These are phyloP conservation scores for Ophiocordyceps camponoti-leonardi DNA, from an alignment of 2,329 filamentous ascomycete species.

Conservation along the genomic window DNA sequence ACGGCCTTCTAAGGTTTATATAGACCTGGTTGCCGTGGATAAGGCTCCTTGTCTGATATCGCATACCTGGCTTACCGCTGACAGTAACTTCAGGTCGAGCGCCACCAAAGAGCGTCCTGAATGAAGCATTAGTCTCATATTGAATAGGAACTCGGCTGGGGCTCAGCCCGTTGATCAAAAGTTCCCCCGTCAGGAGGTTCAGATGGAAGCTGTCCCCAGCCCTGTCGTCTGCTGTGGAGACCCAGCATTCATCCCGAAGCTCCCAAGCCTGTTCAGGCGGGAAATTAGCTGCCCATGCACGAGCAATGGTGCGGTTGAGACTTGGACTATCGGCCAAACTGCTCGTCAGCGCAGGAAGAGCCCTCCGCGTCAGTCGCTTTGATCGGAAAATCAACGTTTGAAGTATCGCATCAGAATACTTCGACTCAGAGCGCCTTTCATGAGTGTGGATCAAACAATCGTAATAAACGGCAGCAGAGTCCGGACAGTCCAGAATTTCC, in stretches of 20 bases:
- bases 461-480: not conserved
- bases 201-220: slow-evolving; percentile 17
- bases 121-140: slow-evolving; percentile 24
- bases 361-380: not conserved
- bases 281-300: not conserved
- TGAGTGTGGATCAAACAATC: not conserved
- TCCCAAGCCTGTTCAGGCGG: not conserved
- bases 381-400: not conserved
- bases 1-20: slow-evolving; percentile 13
- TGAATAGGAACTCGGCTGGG: slow-evolving; percentile 25
- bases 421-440: not conserved
- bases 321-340: not conserved
- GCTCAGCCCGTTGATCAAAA: slow-evolving; percentile 34
- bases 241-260: not conserved
- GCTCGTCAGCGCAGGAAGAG: not conserved
- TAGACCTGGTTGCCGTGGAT: slow-evolving; percentile 15
- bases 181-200: slow-evolving; percentile 30
- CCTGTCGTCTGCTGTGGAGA: not conserved
- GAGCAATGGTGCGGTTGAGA: not conserved
- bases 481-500: not conserved
- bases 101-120: slow-evolving; percentile 20
- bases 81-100: slow-evolving; percentile 25
- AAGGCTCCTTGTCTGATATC: slow-evolving; percentile 17
- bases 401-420: not conserved
- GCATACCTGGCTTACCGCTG: slow-evolving; percentile 17